phyloP scores from a whole-genome alignment of 805 yeast species.

The Jamesozyma rosinii region DNA sequence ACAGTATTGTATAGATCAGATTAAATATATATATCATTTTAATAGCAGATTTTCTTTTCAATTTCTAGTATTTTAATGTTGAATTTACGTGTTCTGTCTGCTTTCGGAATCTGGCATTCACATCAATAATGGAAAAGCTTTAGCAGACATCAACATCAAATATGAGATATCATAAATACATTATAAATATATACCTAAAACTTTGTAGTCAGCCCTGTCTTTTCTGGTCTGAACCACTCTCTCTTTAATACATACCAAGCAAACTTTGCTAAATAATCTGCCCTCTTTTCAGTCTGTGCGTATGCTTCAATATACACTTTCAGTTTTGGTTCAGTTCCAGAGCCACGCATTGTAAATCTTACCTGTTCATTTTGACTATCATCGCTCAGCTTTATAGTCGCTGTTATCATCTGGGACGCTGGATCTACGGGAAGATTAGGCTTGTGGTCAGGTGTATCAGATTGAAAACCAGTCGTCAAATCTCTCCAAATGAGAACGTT shows the following conservation, averaged over 20 bases:
- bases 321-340: slow-evolving; percentile 93
- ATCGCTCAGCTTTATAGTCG: slow-evolving; percentile 31
- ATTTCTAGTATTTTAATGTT: too few species aligned
- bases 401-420: slow-evolving; percentile 81
- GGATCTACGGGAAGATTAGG: slow-evolving; percentile 68
- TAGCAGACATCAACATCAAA: background rate
- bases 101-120: too few species aligned
- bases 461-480: slow-evolving; percentile 72
- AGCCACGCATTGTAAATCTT: slow-evolving; percentile 80
- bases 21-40: too few species aligned
- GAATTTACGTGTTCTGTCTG: too few species aligned
- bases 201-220: slow-evolving; percentile 31
- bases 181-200: slow-evolving; percentile 8
- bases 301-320: slow-evolving; percentile 83
- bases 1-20: too few species aligned
- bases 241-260: slow-evolving; percentile 56
- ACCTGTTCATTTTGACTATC: slow-evolving; percentile 33
- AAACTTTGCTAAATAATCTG: slow-evolving; percentile 43
- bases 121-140: too few species aligned
- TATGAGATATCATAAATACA: background rate
- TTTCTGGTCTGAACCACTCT: slow-evolving; percentile 65
- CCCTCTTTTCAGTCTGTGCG: slow-evolving; percentile 38
- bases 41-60: too few species aligned
- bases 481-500: slow-evolving; percentile 67
- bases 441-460: slow-evolving; percentile 44